These are phyloP conservation scores for Barbarea vulgaris DNA, from an alignment of 345 rosid genomes.

Conservation along the genomic window DNA sequence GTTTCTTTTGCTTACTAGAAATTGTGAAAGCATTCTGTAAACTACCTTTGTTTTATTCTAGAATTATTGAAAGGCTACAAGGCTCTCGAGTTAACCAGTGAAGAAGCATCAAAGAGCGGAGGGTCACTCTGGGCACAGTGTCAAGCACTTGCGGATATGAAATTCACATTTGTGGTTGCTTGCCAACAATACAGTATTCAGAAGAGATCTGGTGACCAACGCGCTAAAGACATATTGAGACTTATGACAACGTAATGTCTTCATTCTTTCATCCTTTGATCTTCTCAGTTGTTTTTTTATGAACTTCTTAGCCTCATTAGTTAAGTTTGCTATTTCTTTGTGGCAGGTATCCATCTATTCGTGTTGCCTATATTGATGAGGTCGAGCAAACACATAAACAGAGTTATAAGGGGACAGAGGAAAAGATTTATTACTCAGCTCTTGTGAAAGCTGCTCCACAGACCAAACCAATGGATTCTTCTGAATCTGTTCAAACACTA, in stretches of 20 bases:
- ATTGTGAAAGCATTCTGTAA: slow-evolving; percentile 24
- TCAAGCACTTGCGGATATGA: slow-evolving; percentile 83
- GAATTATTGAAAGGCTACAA: slow-evolving; percentile 71
- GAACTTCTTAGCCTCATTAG: slow-evolving; percentile 1
- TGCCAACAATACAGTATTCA: slow-evolving; percentile 79
- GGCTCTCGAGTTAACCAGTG: slow-evolving; percentile 62
- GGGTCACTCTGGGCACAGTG: slow-evolving; percentile 68
- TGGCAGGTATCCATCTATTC: slow-evolving; percentile 69
- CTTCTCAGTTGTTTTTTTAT: slow-evolving; percentile 16
- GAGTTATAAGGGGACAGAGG: slow-evolving; percentile 54
- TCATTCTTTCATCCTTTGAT: slow-evolving; percentile 18
- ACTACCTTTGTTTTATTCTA: slow-evolving; percentile 25
- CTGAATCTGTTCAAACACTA: slow-evolving; percentile 66
- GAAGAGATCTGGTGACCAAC: slow-evolving; percentile 66
- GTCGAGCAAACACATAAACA: slow-evolving; percentile 67
- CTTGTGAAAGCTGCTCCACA: slow-evolving; percentile 70
- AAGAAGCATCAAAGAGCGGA: slow-evolving; percentile 59
- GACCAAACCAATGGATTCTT: slow-evolving; percentile 64
- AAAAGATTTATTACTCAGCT: slow-evolving; percentile 71
- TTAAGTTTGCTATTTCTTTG: slow-evolving; percentile 11
- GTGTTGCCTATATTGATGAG: slow-evolving; percentile 79
- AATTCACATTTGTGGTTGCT: slow-evolving; percentile 80
- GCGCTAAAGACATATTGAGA: slow-evolving; percentile 72
- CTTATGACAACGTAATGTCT: slow-evolving; percentile 68
- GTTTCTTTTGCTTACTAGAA: slow-evolving; percentile 3